Percentiles rank a stretch among this genome's conserved stretches.
Conservation (phyloP, 768 basidiomycete genomes). For the Lanmaoa pseudosensibilis region DNA sequence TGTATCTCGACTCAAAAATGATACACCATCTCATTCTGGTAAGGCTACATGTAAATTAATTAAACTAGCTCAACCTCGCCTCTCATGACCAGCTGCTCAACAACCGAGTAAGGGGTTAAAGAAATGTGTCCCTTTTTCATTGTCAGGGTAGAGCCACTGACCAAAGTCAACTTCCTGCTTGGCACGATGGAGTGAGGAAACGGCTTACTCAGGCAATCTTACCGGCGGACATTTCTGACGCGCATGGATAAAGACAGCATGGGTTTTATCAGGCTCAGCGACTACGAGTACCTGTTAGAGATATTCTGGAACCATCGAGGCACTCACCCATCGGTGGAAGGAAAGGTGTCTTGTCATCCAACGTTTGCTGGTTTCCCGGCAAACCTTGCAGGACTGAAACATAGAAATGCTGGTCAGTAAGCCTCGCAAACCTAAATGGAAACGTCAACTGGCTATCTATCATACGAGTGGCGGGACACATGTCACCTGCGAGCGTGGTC, state of each 20-base stretch:
- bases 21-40: slow-evolving; percentile 13
- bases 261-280: slow-evolving; percentile 69
- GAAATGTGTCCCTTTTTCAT: slow-evolving; percentile 84
- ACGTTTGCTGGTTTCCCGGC: slow-evolving; percentile 70
- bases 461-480: background rate
- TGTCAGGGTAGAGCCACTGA: slow-evolving; percentile 67
- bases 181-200: background rate
- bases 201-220: slow-evolving; percentile 65
- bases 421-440: slow-evolving; percentile 61
- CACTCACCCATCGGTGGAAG: slow-evolving; percentile 73
- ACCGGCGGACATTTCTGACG: slow-evolving; percentile 66
- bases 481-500: slow-evolving; percentile 73
- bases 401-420: slow-evolving; percentile 77
- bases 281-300: slow-evolving; percentile 47
- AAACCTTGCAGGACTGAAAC: slow-evolving; percentile 81
- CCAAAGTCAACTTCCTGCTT: background rate
- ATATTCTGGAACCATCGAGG: background rate
- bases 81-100: slow-evolving; percentile 69
- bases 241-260: slow-evolving; percentile 82
- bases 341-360: slow-evolving; percentile 73
- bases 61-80: slow-evolving; percentile 79
- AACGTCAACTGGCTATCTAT: background rate
- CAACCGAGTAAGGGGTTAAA: slow-evolving; percentile 70
- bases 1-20: slow-evolving; percentile 9
- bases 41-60: slow-evolving; percentile 25